Percentiles rank a stretch among this genome's conserved stretches.
Evolutionary conservation across 371 early-diverging fungal species (phyloP).

Genomic region (Choanephora cucurbitarum): DNA sequence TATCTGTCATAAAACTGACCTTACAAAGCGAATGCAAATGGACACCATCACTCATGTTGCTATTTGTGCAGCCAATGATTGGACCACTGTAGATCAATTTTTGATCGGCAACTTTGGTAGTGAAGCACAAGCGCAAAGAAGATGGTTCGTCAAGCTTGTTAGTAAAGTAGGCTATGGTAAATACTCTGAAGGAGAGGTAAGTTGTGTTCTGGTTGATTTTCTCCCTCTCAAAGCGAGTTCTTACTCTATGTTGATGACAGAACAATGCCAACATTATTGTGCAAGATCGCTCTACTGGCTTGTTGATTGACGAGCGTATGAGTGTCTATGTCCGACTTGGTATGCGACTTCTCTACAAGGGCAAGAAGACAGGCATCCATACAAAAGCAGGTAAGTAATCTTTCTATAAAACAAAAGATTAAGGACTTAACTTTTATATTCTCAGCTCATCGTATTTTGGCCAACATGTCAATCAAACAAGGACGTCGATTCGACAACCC

Average conservation of each 20-base stretch:
- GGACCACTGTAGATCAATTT: slow-evolving; percentile 63
- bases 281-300: slow-evolving; percentile 73
- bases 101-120: slow-evolving; percentile 81
- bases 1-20: slow-evolving; percentile 68
- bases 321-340: slow-evolving; percentile 84
- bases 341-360: slow-evolving; percentile 78
- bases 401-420: no score
- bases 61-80: slow-evolving; percentile 67
- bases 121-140: slow-evolving; percentile 73
- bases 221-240: no score
- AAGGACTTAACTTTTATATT: no score
- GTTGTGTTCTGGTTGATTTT: no score
- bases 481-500: slow-evolving; percentile 80
- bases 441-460: slow-evolving; percentile 58
- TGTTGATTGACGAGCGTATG: slow-evolving; percentile 82
- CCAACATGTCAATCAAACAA: slow-evolving; percentile 71
- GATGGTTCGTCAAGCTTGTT: slow-evolving; percentile 81
- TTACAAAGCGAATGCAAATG: slow-evolving; percentile 62
- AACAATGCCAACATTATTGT: slow-evolving; percentile 77
- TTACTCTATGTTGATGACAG: no score
- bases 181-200: slow-evolving; percentile 68
- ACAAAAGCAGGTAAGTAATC: slow-evolving; percentile 29
- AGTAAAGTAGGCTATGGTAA: slow-evolving; percentile 76
- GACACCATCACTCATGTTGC: slow-evolving; percentile 83
- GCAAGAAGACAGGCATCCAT: slow-evolving; percentile 52